Evolutionary conservation across 2,329 filamentous ascomycete species (phyloP).

Genomic region (Cephalotrichum gorgonifer): DNA sequence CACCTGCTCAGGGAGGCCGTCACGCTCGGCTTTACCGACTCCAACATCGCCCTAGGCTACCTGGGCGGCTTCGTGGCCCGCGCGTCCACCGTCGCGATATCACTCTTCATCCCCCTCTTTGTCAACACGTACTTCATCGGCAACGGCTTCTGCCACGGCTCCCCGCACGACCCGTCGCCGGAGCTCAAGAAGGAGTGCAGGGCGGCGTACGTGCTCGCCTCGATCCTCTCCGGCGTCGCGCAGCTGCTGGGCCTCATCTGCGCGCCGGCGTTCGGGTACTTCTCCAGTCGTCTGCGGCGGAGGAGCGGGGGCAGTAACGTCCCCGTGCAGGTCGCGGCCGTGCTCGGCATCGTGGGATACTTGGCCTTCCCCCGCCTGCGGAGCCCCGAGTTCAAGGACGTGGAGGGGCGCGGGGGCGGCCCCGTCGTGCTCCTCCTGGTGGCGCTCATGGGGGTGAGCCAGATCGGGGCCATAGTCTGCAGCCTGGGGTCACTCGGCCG

Average conservation of each 20-base stretch:
- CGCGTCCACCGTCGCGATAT: conserved; percentile 90
- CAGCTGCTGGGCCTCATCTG: conserved; percentile 78
- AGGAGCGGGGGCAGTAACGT: conserved; percentile 47
- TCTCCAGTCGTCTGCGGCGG: conserved; percentile 57
- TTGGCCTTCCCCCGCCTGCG: conserved; percentile 61
- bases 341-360: conserved; percentile 72
- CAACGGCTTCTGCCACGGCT: conserved; percentile 66
- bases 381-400: conserved; percentile 62
- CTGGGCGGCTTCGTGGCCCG: conserved; percentile 90
- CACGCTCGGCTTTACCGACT: conserved; percentile 61
- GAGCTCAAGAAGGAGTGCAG: conserved; percentile 80
- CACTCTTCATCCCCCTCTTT: conserved; percentile 85
- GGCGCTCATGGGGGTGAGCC: conserved; percentile 75
- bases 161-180: conserved; percentile 50
- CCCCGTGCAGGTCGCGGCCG: conserved; percentile 62
- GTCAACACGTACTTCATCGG: conserved; percentile 84
- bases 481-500: conserved; percentile 80
- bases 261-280: conserved; percentile 78
- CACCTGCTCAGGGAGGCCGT: conserved; percentile 53
- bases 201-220: conserved; percentile 77
- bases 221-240: conserved; percentile 78
- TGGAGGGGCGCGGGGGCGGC: conserved; percentile 55
- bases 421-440: conserved; percentile 65
- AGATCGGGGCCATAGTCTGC: conserved; percentile 94
- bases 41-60: conserved; percentile 77